Evolutionary conservation across 2,329 filamentous ascomycete genomes (phyloP).

Genomic region (Aspergillus novofumigatus): DNA sequence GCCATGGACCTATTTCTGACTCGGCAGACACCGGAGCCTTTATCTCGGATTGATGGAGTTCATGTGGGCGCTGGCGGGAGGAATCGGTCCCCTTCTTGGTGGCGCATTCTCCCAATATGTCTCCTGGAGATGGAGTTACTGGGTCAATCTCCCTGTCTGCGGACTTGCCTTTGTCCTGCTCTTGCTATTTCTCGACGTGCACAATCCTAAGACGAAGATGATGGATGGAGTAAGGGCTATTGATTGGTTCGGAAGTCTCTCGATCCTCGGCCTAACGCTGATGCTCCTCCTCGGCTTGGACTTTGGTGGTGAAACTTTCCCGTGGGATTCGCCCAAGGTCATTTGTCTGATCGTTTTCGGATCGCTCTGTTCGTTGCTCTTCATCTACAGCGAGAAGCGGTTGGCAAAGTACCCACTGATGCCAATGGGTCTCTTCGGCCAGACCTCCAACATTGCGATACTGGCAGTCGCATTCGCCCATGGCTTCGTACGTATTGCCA

Average conservation of each 20-base stretch:
- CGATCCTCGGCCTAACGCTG: constrained; percentile 48
- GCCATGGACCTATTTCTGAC: not conserved
- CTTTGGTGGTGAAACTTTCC: constrained; percentile 51
- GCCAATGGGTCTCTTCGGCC: constrained; percentile 58
- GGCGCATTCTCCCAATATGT: constrained; percentile 44
- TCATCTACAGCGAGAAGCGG: constrained; percentile 61
- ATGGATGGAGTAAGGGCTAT: constrained; percentile 48
- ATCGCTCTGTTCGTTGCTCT: constrained; percentile 44
- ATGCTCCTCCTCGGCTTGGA: constrained; percentile 53
- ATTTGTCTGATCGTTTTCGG: constrained; percentile 54
- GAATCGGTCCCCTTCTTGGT: constrained; percentile 51
- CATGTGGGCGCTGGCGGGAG: constrained; percentile 54
- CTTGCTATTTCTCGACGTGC: constrained; percentile 51
- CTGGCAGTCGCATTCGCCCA: constrained; percentile 49
- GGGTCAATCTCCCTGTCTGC: constrained; percentile 52
- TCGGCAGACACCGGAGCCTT: constrained; percentile 41
- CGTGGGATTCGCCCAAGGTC: constrained; percentile 53
- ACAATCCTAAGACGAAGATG: constrained; percentile 51
- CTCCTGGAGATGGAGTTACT: constrained; percentile 54
- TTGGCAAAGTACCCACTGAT: constrained; percentile 66
- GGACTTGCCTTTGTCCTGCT: constrained; percentile 48
- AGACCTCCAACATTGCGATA: constrained; percentile 53
- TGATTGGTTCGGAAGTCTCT: constrained; percentile 52
- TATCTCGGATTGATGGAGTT: constrained; percentile 50
- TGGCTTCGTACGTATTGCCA: constrained; percentile 35